Percentiles rank a stretch among this genome's conserved stretches.
These are phyloP conservation scores for Niveomyces coronatus DNA, from an alignment of 2,329 filamentous ascomycete genomes.

Conservation along the genomic window DNA sequence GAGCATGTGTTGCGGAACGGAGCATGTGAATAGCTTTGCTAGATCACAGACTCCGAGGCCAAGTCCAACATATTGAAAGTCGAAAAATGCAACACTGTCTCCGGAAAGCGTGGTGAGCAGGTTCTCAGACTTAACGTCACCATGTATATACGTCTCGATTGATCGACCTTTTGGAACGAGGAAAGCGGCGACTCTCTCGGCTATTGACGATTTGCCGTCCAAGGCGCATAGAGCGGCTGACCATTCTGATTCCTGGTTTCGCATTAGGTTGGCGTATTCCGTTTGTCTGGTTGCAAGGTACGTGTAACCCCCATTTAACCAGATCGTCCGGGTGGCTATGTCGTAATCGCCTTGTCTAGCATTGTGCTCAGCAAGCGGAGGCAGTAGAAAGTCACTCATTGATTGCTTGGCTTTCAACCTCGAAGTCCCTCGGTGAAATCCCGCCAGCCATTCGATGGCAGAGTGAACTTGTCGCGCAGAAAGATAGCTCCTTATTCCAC, in stretches of 20 bases:
- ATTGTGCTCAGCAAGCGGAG: slow-evolving; percentile 45
- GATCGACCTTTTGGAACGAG: slow-evolving; percentile 34
- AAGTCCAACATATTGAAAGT: slow-evolving; percentile 59
- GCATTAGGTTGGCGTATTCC: slow-evolving; percentile 41
- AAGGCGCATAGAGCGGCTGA: slow-evolving; percentile 34
- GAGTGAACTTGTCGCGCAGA: slow-evolving; percentile 36
- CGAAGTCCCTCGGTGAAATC: slow-evolving; percentile 50
- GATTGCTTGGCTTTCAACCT: slow-evolving; percentile 18
- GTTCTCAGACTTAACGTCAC: slow-evolving; percentile 61
- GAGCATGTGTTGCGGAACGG: slow-evolving; percentile 46
- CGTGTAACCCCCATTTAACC: slow-evolving; percentile 60
- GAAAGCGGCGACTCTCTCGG: slow-evolving; percentile 42
- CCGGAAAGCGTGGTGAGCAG: slow-evolving; percentile 45
- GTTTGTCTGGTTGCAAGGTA: slow-evolving; percentile 52
- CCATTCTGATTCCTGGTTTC: slow-evolving; percentile 45
- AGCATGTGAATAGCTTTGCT: slow-evolving; percentile 58
- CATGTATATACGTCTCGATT: slow-evolving; percentile 51
- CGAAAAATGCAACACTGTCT: slow-evolving; percentile 50
- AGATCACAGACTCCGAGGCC: slow-evolving; percentile 56
- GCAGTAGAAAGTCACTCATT: slow-evolving; percentile 31
- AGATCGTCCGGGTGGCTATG: slow-evolving; percentile 26
- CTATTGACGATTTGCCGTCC: slow-evolving; percentile 25
- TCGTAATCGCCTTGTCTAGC: slow-evolving; percentile 16
- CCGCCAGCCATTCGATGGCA: slow-evolving; percentile 51
- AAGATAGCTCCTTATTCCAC: slow-evolving; percentile 41